Conservation (phyloP, 108 stramenopile genomes). For the Cyclotella kingstonii region DNA sequence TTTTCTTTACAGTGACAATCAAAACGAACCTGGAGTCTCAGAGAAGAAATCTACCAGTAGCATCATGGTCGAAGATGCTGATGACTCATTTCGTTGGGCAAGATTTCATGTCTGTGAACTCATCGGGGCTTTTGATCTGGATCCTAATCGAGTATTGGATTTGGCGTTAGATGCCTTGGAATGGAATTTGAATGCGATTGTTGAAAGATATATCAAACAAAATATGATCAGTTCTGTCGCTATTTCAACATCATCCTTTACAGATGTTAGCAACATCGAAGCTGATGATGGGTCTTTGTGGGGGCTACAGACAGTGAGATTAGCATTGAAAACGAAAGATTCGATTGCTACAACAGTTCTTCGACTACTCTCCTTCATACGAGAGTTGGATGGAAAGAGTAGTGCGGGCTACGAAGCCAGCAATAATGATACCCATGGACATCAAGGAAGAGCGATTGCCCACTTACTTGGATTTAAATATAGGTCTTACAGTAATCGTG, state of each 20-base stretch:
- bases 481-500: constrained; percentile 18
- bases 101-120: constrained; percentile 34
- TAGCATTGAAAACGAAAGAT: constrained; percentile 4
- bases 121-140: constrained; percentile 93
- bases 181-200: constrained; percentile 6
- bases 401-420: neutral
- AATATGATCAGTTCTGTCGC: neutral
- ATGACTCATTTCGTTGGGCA: neutral
- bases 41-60: constrained; percentile 1
- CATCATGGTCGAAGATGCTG: neutral
- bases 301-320: constrained; percentile 6
- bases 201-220: neutral
- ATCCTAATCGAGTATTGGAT: constrained; percentile 94
- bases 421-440: neutral
- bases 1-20: neutral
- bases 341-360: constrained; percentile 2
- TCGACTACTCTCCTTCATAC: constrained; percentile 47
- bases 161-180: constrained; percentile 83
- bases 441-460: constrained; percentile 43
- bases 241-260: too few relatives aligned
- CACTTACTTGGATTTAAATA: constrained; percentile 89
- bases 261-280: neutral
- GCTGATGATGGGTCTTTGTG: neutral
- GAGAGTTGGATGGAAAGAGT: constrained; percentile 43
- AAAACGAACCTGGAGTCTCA: neutral